Evolutionary conservation across 192 early-diverging fungal genomes (phyloP).

Genomic region (Podila horticola): DNA sequence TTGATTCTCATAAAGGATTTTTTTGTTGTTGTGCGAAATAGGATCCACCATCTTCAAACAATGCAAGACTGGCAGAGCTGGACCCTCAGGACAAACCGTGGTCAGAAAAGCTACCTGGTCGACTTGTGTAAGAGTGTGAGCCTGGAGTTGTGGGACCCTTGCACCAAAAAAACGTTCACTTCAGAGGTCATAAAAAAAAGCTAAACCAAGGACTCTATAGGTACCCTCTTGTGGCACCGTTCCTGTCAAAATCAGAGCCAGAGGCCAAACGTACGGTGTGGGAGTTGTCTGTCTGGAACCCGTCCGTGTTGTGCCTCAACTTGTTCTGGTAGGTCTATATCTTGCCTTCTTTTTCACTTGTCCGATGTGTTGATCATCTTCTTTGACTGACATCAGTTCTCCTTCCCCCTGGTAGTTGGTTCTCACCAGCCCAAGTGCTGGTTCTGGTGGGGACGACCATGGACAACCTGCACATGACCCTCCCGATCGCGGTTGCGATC

Average conservation of each 20-base stretch:
- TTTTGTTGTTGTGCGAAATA: neutral
- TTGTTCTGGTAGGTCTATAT: slow-evolving; percentile 35
- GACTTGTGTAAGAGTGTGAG: slow-evolving; percentile 11
- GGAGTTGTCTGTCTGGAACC: slow-evolving; percentile 49
- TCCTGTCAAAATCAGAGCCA: slow-evolving; percentile 11
- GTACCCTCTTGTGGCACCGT: slow-evolving; percentile 25
- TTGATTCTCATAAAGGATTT: neutral
- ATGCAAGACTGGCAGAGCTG: slow-evolving; percentile 21
- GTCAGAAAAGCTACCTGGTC: slow-evolving; percentile 27
- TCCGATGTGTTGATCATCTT: neutral
- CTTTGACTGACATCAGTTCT: neutral
- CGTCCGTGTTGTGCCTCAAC: slow-evolving; percentile 32
- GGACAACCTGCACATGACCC: slow-evolving; percentile 66
- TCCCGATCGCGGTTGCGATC: slow-evolving; percentile 61
- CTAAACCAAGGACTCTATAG: neutral
- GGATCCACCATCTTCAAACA: slow-evolving; percentile 17
- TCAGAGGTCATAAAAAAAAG: neutral
- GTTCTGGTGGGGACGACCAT: slow-evolving; percentile 57
- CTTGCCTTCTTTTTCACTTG: neutral
- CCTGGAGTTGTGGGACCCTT: neutral
- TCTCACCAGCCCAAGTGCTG: slow-evolving; percentile 69
- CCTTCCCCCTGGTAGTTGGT: slow-evolving; percentile 60
- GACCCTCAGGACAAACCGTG: slow-evolving; percentile 25
- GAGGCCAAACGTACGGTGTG: slow-evolving; percentile 29
- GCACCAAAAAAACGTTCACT: neutral